Evolutionary conservation across 139 green algal species (phyloP), one percentile per base, ranked within the genome.

Genomic region (Micromonas pusilla): DNA sequence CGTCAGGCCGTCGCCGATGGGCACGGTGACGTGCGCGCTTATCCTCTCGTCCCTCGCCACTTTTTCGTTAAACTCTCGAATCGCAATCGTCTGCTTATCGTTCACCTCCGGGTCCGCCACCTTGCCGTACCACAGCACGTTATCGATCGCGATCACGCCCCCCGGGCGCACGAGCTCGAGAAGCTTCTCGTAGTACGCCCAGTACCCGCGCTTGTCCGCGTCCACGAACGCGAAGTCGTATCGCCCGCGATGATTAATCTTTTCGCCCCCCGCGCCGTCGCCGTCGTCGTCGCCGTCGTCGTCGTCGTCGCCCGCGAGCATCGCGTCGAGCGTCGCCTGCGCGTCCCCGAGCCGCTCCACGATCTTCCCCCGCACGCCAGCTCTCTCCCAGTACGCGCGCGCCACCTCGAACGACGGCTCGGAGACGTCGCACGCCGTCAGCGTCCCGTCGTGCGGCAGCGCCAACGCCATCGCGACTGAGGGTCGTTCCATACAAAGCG

Each of bases 181-280:
- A 37, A 90, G 68, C 73, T 85, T 28, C 83, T 98, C 93, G 77
- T 93, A 97, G 72, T 98, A 97, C 0, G 75, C 70, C 6, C 80
- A 62, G 72, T 97, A 97, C 1, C 67, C 79, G 20, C 90, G 79
- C 81, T 98, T 98, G 85, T 98, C 88, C 0, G 93, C 94, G 80
- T 98, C 90, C 13, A 97, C 88, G 72, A 97, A 97, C 0, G 86
- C 91, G 75, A 97, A 88, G 79, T 97, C 92, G 36, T 87, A 97
- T 25, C 78, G 79, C 45, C 45, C 45, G 9, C 9, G 45, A 57
- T 16, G n/a, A n/a, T n/a, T n/a, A n/a, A n/a, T n/a, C n/a, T n/a
- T n/a, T n/a, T n/a, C n/a, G n/a, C n/a, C n/a, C n/a, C n/a, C n/a
- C n/a, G n/a, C n/a, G n/a, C n/a, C n/a, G n/a, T n/a, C n/a, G n/a